phyloP scores from a whole-genome alignment of 495 filamentous ascomycete species.

The Podospora sp. region DNA sequence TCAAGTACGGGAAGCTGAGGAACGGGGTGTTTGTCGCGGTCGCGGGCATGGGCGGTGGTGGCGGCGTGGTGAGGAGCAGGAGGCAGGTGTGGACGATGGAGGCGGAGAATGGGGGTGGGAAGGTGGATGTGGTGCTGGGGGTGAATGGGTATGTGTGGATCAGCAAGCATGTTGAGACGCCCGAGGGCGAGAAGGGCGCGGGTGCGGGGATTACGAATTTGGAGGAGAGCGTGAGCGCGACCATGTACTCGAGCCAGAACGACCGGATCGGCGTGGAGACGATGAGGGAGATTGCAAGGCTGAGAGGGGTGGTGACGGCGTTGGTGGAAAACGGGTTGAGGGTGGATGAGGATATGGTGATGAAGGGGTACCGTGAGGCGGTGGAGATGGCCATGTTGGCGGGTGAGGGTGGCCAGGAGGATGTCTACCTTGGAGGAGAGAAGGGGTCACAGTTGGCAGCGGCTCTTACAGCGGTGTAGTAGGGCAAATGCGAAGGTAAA shows the following conservation, averaged over 20 bases:
- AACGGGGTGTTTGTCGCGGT: conserved; percentile 89
- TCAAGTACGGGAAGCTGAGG: conserved; percentile 92
- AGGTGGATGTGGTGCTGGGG: conserved; percentile 84
- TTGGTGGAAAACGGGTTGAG: conserved; percentile 77
- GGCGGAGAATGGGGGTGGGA: conserved; percentile 64
- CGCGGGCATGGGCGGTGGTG: conserved; percentile 74
- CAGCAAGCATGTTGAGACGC: conserved; percentile 68
- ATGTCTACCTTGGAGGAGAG: conserved; percentile 72
- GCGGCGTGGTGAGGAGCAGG: conserved; percentile 76
- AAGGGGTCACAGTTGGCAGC: conserved; percentile 67
- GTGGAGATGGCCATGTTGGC: conserved; percentile 68
- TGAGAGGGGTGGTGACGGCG: conserved; percentile 76
- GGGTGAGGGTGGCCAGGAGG: conserved; percentile 48
- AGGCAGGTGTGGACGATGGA: conserved; percentile 85
- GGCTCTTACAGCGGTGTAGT: conserved; percentile 49
- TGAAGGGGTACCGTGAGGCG: conserved; percentile 75
- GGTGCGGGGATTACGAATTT: conserved; percentile 69
- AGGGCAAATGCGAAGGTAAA: background rate
- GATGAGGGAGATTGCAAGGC: conserved; percentile 81
- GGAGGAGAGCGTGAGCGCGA: conserved; percentile 72
- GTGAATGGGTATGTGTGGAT: conserved; percentile 98
- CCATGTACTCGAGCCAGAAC: conserved; percentile 88
- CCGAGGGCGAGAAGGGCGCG: conserved; percentile 46
- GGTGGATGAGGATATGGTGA: conserved; percentile 92
- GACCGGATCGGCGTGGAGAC: conserved; percentile 75